These are phyloP conservation scores for Volvox carteri DNA, from an alignment of 163 green algal species.

Conservation along the genomic window DNA sequence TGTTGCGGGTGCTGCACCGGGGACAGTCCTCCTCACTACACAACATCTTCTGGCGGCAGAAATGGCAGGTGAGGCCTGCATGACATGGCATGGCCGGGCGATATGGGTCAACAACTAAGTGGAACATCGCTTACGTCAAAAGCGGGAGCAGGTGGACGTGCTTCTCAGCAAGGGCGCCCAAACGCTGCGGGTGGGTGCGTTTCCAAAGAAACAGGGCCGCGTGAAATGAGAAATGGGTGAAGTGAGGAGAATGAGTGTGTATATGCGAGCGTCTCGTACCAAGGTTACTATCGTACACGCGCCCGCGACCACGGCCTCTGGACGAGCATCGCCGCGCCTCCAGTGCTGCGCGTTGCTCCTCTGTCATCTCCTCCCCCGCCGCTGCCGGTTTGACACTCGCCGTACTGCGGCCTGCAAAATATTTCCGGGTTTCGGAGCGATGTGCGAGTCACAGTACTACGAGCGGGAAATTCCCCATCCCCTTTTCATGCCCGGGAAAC, in stretches of 20 bases:
- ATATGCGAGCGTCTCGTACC: not conserved
- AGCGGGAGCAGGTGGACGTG: no score
- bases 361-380: not conserved
- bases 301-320: not conserved
- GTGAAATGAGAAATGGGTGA: no score
- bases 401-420: not conserved
- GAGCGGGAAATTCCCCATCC: no score
- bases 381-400: not conserved
- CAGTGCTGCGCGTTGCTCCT: not conserved
- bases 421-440: not conserved
- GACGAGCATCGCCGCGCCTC: not conserved
- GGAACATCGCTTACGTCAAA: no score
- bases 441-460: no score
- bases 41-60: conserved; percentile 89
- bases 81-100: not conserved
- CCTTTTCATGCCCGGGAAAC: no score
- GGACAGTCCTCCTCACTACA: conserved; percentile 80
- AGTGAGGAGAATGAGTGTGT: not conserved
- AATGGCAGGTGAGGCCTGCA: conserved; percentile 84
- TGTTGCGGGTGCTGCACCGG: conserved; percentile 73
- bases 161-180: no score
- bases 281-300: not conserved
- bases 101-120: no score
- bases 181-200: no score
- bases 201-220: no score